A percentile compares a stretch with the other conserved stretches of the same genome.
Evolutionary conservation across 2,329 filamentous ascomycete species (phyloP).

Genomic region (Epichloe sylvatica): DNA sequence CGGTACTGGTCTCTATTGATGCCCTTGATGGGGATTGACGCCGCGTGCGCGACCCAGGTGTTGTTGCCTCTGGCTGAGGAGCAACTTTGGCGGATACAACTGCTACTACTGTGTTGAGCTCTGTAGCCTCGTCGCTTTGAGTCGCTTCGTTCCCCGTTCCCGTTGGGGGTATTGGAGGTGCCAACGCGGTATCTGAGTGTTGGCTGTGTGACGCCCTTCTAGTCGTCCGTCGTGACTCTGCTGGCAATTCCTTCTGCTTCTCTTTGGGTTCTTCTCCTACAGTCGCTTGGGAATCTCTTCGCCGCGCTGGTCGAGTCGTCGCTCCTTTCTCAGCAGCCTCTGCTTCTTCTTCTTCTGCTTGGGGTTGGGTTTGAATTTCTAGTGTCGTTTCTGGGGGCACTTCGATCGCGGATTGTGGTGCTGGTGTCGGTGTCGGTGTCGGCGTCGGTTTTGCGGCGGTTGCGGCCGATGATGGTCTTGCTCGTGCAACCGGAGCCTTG

Average conservation of each 20-base stretch:
- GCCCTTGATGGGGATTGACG: neutral
- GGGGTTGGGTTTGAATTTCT: neutral
- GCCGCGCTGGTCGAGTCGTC: neutral
- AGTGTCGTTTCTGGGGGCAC: neutral
- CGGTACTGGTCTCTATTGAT: conserved; percentile 1
- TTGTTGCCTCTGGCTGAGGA: neutral
- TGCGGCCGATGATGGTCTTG: conserved; percentile 3
- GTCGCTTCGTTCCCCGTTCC: neutral
- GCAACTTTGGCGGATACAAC: neutral
- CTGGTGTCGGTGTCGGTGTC: neutral
- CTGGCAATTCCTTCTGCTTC: conserved; percentile 1
- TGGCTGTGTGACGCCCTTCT: conserved; percentile 3
- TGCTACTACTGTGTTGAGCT: neutral
- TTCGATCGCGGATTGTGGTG: conserved; percentile 3
- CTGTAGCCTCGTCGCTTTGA: neutral
- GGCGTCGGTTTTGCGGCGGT: conserved; percentile 3
- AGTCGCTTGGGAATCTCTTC: neutral
- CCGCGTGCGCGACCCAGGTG: neutral
- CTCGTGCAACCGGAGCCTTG: conserved; percentile 45
- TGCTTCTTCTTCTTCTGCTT: neutral
- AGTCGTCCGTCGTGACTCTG: neutral
- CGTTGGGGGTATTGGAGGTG: neutral
- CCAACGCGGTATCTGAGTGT: neutral
- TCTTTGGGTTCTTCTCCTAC: neutral
- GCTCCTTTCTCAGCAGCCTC: neutral